phyloP scores from a whole-genome alignment of 306 rosid genomes.

The Fagus sylvatica region DNA sequence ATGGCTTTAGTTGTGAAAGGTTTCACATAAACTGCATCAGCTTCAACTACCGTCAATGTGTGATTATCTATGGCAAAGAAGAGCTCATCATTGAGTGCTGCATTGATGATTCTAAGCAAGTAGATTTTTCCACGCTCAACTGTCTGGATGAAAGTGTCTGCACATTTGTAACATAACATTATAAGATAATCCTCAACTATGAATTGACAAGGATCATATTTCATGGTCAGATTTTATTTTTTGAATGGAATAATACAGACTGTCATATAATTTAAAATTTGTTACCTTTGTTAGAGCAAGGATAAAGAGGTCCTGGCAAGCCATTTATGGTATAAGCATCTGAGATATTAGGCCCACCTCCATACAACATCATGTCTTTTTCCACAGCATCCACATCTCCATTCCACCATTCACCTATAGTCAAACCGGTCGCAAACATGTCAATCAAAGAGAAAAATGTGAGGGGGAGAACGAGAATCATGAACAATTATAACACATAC shows the following conservation, averaged over 20 bases:
- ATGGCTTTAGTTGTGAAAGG: constrained; percentile 63
- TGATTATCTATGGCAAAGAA: constrained; percentile 59
- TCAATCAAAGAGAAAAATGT: not conserved
- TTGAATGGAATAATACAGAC: too few relatives aligned
- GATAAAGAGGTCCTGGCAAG: constrained; percentile 60
- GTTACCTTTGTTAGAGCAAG: constrained; percentile 52
- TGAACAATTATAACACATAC: too few relatives aligned
- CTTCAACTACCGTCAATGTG: constrained; percentile 57
- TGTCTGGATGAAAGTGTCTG: constrained; percentile 59
- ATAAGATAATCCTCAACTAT: not conserved
- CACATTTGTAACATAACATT: constrained; percentile 6
- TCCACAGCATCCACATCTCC: constrained; percentile 44
- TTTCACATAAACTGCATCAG: constrained; percentile 60
- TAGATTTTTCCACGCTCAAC: constrained; percentile 59
- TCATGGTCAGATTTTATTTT: too few relatives aligned
- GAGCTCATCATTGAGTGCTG: constrained; percentile 69
- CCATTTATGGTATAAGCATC: constrained; percentile 74
- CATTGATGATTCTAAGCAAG: constrained; percentile 64
- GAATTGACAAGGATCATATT: too few relatives aligned
- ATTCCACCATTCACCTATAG: constrained; percentile 78
- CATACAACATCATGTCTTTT: constrained; percentile 52
- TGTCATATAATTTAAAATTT: too few relatives aligned
- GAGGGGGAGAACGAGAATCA: too few relatives aligned
- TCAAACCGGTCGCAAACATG: not conserved
- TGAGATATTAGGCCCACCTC: constrained; percentile 59